Base-by-base conservation (phyloP, 2,329 filamentous ascomycete genomes). In the Pseudogymnoascus sp. region DNA sequence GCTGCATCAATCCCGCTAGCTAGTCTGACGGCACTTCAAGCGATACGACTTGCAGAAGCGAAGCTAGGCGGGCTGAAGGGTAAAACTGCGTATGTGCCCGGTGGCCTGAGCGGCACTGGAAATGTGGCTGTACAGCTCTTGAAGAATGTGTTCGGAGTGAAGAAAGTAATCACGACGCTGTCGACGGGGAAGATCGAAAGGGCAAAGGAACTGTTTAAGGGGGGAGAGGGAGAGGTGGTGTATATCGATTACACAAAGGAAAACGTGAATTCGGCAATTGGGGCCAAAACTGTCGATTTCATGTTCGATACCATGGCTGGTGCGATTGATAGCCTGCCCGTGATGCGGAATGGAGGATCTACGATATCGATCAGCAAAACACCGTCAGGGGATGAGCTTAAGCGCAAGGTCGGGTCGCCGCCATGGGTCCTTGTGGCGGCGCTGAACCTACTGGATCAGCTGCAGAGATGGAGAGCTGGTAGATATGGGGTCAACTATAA, bases 121-220 rank as follows among this genome's bases (percentile, higher is more conserved):
- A 72, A 75, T 2, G 70, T 78, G 27, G 78, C 72, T 0, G 74
- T 79, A 27, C 81, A 84, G 69, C 68, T 84, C 2, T 78, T 80
- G 2, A 81, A 79, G 66, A 79, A 80, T 31, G 74, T 79, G 2
- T 83, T 80, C 58, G 74, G 77, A 0, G 81, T 77, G 1, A 69
- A 69, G 0, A 76, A 73, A 55, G 72, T 84, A 61, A 78, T 84
- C 51, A 75, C 80, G 0, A 82, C 81, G 0, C 79, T 80, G 0
- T 84, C 81, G 3, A 82, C 81, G 21, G 64, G 75, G 8, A 84
- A 84, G 69, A 63, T 84, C 33, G 64, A 71, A 0, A 72, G 78
- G 21, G 78, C 82, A 0, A 74, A 77, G 42, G 65, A 75, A 62
- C 66, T 73, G 6, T 64, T 74, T 4, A 39, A 38, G 13, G 58